A percentile compares a stretch with the other conserved stretches of the same genome.
These are phyloP conservation scores for Septoria linicola DNA, from an alignment of 2,329 filamentous ascomycete genomes.

Conservation along the genomic window DNA sequence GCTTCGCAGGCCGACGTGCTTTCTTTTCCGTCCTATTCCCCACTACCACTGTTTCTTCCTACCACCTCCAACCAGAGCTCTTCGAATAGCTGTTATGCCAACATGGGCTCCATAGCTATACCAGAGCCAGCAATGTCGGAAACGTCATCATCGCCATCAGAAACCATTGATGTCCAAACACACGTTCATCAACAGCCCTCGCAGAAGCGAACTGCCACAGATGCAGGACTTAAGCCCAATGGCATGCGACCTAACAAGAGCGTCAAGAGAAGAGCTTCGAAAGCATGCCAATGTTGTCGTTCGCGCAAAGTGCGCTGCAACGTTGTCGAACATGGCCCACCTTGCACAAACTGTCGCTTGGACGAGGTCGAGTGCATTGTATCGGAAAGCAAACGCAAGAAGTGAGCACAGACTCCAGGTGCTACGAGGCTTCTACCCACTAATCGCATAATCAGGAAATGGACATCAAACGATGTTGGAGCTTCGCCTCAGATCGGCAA, in stretches of 20 bases:
- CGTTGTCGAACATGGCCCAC: slow-evolving; percentile 80
- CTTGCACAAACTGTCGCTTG: slow-evolving; percentile 83
- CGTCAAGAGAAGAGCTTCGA: slow-evolving; percentile 82
- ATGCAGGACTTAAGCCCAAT: slow-evolving; percentile 54
- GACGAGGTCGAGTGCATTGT: slow-evolving; percentile 72
- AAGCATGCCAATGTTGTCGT: slow-evolving; percentile 85
- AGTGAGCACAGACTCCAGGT: slow-evolving; percentile 58
- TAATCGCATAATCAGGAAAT: slow-evolving; percentile 34
- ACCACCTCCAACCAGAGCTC: slow-evolving; percentile 10
- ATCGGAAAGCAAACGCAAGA: slow-evolving; percentile 76
- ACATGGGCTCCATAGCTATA: slow-evolving; percentile 29
- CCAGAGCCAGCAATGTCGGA: slow-evolving; percentile 30
- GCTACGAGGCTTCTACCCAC: background rate
- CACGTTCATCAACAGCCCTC: slow-evolving; percentile 16
- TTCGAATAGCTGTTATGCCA: slow-evolving; percentile 9
- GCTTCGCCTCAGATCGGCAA: slow-evolving; percentile 25
- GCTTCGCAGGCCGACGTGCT: slow-evolving; percentile 16
- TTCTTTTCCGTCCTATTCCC: slow-evolving; percentile 15
- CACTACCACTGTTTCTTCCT: slow-evolving; percentile 13
- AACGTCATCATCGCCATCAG: slow-evolving; percentile 34
- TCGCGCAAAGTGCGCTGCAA: slow-evolving; percentile 91
- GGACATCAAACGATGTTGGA: slow-evolving; percentile 33
- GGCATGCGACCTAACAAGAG: slow-evolving; percentile 52
- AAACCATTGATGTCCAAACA: slow-evolving; percentile 27
- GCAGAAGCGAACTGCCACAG: slow-evolving; percentile 57